These are phyloP conservation scores for Saitozyma sp. DNA, from an alignment of 768 basidiomycete genomes.

Conservation along the genomic window DNA sequence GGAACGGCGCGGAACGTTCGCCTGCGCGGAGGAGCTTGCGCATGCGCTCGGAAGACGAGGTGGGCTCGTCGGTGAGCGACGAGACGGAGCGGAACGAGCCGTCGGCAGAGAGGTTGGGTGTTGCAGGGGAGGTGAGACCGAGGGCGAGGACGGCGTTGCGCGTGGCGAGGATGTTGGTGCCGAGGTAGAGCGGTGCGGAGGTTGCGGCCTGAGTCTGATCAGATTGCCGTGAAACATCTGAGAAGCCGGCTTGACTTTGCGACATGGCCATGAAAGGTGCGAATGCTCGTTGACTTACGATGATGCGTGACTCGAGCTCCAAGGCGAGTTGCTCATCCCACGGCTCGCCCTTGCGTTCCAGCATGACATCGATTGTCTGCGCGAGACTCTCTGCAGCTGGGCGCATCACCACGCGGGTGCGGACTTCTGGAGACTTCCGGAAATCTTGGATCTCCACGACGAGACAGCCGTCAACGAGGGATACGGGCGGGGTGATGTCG, in stretches of 20 bases:
- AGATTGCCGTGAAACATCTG: neutral
- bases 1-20: conserved; percentile 29
- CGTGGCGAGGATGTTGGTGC: conserved; percentile 48
- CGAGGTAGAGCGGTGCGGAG: conserved; percentile 52
- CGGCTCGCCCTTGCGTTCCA: conserved; percentile 33
- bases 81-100: conserved; percentile 28
- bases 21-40: conserved; percentile 36
- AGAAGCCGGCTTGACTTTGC: conserved; percentile 17
- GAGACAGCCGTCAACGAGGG: conserved; percentile 51
- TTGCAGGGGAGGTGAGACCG: conserved; percentile 43
- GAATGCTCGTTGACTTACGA: conserved; percentile 28
- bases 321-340: conserved; percentile 52
- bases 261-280: too few species aligned
- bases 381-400: conserved; percentile 40
- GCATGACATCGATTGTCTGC: conserved; percentile 41
- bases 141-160: conserved; percentile 50
- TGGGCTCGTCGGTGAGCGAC: neutral
- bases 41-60: conserved; percentile 30
- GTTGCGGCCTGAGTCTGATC: conserved; percentile 49
- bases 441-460: conserved; percentile 57
- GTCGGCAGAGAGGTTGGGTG: conserved; percentile 39
- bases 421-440: conserved; percentile 30
- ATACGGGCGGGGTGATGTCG: conserved; percentile 32
- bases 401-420: conserved; percentile 38
- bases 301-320: conserved; percentile 53